Evolutionary conservation across 495 filamentous ascomycete genomes (phyloP).

Genomic region (Tuber brumale): DNA sequence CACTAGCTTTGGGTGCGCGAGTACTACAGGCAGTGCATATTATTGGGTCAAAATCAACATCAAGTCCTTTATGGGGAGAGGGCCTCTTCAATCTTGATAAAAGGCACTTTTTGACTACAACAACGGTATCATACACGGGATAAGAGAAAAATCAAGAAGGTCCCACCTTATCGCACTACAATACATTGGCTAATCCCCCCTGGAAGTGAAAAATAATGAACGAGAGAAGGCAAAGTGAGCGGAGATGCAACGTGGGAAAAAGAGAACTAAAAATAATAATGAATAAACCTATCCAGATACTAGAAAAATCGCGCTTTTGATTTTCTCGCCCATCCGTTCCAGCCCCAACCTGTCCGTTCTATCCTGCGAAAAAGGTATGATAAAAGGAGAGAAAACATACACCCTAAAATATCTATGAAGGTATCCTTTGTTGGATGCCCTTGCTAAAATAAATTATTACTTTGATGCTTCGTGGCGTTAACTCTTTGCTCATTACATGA

Average conservation of each 20-base stretch:
- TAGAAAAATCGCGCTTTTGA: background rate
- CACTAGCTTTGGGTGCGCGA: no score
- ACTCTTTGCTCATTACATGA: slow-evolving; percentile 5
- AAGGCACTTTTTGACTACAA: background rate
- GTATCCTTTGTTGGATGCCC: background rate
- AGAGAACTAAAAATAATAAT: background rate
- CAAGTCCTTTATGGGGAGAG: background rate
- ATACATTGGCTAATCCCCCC: background rate
- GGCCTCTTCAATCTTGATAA: background rate
- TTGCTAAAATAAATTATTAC: background rate
- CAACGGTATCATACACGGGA: background rate
- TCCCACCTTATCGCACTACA: background rate
- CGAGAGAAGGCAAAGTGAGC: background rate
- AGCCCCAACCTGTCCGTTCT: background rate
- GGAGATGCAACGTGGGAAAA: background rate
- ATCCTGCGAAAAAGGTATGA: background rate
- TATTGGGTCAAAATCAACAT: background rate
- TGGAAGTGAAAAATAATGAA: background rate
- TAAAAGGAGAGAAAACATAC: background rate
- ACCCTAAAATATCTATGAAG: slow-evolving; percentile 2
- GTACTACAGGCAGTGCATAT: background rate
- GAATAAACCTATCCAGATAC: background rate
- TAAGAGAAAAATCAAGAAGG: background rate
- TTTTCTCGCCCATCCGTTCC: background rate
- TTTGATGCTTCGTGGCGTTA: background rate